Percentiles rank a stretch among this genome's conserved stretches.
phyloP scores from a whole-genome alignment of 331 rosid species.

The Arachis monticola region DNA sequence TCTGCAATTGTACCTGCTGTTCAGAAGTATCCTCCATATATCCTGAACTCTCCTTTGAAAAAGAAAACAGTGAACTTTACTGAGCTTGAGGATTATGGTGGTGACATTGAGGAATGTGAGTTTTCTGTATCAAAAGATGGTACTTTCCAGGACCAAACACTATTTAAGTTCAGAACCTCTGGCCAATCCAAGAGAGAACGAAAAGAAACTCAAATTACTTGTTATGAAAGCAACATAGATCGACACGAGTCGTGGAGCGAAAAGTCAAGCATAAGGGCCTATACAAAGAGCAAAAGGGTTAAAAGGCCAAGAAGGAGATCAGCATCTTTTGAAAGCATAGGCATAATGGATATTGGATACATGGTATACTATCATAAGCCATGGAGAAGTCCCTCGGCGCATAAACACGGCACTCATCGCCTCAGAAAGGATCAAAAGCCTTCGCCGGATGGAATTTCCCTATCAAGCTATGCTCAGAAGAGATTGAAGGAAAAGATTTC shows the following conservation, averaged over 20 bases:
- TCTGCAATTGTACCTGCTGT: constrained; percentile 37
- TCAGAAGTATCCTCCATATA: constrained; percentile 44
- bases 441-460: constrained; percentile 26
- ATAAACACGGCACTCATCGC: constrained; percentile 32
- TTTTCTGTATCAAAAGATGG: constrained; percentile 40
- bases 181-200: constrained; percentile 14
- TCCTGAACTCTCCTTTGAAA: constrained; percentile 32
- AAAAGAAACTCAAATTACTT: not conserved
- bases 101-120: constrained; percentile 60
- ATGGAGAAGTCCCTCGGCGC: constrained; percentile 20
- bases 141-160: constrained; percentile 55
- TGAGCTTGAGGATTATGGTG: constrained; percentile 45
- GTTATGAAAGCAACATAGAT: constrained; percentile 19
- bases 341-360: constrained; percentile 51
- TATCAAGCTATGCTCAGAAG: constrained; percentile 9
- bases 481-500: constrained; percentile 15
- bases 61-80: constrained; percentile 23
- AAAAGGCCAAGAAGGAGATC: constrained; percentile 59
- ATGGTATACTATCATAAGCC: constrained; percentile 50
- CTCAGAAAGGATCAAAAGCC: constrained; percentile 46
- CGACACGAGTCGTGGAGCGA: constrained; percentile 44
- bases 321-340: constrained; percentile 36
- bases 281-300: constrained; percentile 34
- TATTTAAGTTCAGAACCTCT: constrained; percentile 55
- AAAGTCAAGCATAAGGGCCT: constrained; percentile 39